Percentiles rank a stretch among this genome's conserved stretches.
These are phyloP conservation scores for Phialophora tarda DNA, from an alignment of 2,329 filamentous ascomycete genomes.

Conservation along the genomic window DNA sequence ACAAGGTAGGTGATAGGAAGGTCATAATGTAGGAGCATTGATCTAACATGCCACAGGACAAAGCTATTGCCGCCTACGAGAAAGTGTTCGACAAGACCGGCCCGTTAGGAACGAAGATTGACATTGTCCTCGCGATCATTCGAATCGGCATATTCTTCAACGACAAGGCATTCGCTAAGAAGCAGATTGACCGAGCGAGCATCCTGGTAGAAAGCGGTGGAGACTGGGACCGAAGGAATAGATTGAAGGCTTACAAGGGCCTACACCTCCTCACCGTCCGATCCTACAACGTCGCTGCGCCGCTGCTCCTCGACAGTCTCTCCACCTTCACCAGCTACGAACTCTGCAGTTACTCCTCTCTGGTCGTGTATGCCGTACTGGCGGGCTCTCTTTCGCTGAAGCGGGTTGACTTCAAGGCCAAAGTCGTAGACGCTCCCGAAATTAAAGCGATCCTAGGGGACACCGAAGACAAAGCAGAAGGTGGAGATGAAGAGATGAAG, in stretches of 20 bases:
- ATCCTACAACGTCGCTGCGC: constrained; percentile 86
- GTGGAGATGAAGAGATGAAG: constrained; percentile 77
- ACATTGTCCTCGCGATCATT: constrained; percentile 94
- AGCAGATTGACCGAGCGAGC: constrained; percentile 88
- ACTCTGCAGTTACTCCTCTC: constrained; percentile 91
- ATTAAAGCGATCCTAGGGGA: constrained; percentile 96
- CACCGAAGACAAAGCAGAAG: constrained; percentile 83
- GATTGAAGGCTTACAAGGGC: constrained; percentile 97
- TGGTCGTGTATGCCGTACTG: constrained; percentile 94
- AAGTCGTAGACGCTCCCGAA: constrained; percentile 97
- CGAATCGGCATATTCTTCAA: constrained; percentile 95
- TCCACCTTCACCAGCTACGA: constrained; percentile 99
- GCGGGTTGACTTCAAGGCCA: constrained; percentile 97
- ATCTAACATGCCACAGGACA: constrained; percentile 66
- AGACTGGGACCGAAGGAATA: constrained; percentile 98
- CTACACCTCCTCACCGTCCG: constrained; percentile 90
- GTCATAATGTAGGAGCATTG: not conserved
- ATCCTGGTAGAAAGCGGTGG: constrained; percentile 90
- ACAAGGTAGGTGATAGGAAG: constrained; percentile 72
- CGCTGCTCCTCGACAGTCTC: constrained; percentile 91
- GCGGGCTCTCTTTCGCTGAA: constrained; percentile 93
- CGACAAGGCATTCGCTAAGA: constrained; percentile 89
- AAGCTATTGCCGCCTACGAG: constrained; percentile 90
- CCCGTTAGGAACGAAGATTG: constrained; percentile 94
- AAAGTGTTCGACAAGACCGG: constrained; percentile 96